phyloP scores from a whole-genome alignment of 371 early-diverging fungal genomes.

The Mucor sp. region DNA sequence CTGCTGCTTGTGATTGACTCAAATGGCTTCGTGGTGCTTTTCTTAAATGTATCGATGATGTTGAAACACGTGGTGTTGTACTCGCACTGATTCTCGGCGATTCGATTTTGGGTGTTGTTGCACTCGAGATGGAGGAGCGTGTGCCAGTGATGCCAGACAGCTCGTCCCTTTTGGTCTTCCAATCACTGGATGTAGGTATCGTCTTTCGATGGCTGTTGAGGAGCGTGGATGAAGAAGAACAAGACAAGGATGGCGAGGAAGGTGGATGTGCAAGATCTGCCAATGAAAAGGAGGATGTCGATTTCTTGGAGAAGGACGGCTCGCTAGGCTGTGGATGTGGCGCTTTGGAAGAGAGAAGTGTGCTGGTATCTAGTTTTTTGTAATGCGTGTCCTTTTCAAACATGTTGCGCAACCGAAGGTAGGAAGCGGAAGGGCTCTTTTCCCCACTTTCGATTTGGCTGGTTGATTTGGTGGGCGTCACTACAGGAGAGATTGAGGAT shows the following conservation, averaged over 20 bases:
- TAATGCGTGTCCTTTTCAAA: slow-evolving; percentile 17
- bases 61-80: slow-evolving; percentile 23
- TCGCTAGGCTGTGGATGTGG: neutral
- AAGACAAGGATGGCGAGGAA: slow-evolving; percentile 8
- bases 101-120: slow-evolving; percentile 35
- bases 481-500: neutral
- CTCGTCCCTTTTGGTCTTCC: neutral
- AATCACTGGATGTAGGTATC: slow-evolving; percentile 3
- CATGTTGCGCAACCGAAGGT: slow-evolving; percentile 21
- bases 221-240: slow-evolving; percentile 7
- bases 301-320: neutral
- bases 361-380: neutral
- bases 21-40: slow-evolving; percentile 19
- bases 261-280: slow-evolving; percentile 14
- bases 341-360: slow-evolving; percentile 19
- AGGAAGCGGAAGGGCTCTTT: slow-evolving; percentile 24
- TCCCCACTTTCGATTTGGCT: slow-evolving; percentile 1
- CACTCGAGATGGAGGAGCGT: slow-evolving; percentile 23
- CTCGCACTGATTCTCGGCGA: slow-evolving; percentile 32
- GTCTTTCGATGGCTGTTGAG: neutral
- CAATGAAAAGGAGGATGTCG: slow-evolving; percentile 6
- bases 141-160: slow-evolving; percentile 13
- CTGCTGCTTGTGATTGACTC: neutral
- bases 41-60: slow-evolving; percentile 10
- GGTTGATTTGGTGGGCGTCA: neutral